Base-by-base conservation (phyloP, 805 yeast species). In the Saccharomyces kudriavzevii region DNA sequence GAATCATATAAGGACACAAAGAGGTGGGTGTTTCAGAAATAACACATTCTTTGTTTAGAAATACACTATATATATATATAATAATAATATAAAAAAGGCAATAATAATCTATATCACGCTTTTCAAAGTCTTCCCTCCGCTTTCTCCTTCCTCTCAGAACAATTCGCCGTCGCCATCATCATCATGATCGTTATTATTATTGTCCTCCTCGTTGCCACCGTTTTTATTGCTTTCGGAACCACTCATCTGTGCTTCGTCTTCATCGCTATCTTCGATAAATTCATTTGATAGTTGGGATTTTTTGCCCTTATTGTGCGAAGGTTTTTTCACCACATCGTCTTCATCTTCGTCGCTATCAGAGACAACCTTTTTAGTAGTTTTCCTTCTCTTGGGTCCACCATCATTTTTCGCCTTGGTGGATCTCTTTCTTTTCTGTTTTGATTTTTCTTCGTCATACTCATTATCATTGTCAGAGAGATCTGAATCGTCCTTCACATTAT, bases 1-100 rank as follows among this genome's bases (percentile, higher is more conserved):
- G 81, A 76, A 51, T 76, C 81, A 50, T 73, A 73, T 53, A 74
- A 72, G 52, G 76, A 76, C 31, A 62, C 72, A 54, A 74, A 70
- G 55, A 67, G 59, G 45, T 80, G 83, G 83, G 52, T 65, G 58
- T 54, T 58, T 24, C 53, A 56, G 51, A 47, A 51, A 25, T 53
- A 53, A 45, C 43, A 35, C 43, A 35, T 35, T n/a, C 17, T 35
- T 35, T 35, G 10, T 35, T 35, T 35, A 35, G 43, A 35, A 35
- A 35, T 35, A 35, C 43, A 35, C 43, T 35, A 17, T 35, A 35
- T 6, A 17, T 35, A 17, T 35, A 35, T 6, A 17, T 17, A 8
- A 35, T 35, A 35, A 35, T 17, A n/a, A 35, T 35, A 35, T 8
- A 35, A 35, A 35, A 35, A 17, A 35, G 43, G 43, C 43, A 35